Conservation (phyloP, 805 yeast species). For the Candida sphagnicola region DNA sequence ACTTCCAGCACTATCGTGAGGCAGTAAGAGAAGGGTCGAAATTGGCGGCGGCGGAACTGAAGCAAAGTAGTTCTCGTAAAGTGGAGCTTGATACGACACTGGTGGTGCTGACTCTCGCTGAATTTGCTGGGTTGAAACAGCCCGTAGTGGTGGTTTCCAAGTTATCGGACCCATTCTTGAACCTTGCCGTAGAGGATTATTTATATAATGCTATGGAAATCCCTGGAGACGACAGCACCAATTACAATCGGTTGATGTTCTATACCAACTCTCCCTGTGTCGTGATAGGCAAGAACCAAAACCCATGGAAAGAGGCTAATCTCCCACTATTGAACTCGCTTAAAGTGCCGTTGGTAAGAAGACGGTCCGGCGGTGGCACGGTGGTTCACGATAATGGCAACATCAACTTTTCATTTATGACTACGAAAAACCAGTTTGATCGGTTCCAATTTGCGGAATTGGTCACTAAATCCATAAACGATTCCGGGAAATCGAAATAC, state of each 20-base stretch:
- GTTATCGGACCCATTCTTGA: slow-evolving; percentile 63
- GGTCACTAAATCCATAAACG: slow-evolving; percentile 33
- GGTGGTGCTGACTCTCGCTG: background rate
- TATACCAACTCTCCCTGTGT: slow-evolving; percentile 81
- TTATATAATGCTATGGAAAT: slow-evolving; percentile 64
- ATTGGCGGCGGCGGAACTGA: background rate
- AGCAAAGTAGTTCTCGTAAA: background rate
- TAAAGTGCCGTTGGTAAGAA: slow-evolving; percentile 64
- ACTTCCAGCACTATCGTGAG: slow-evolving; percentile 36
- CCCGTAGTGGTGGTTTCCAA: slow-evolving; percentile 59
- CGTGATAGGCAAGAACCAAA: slow-evolving; percentile 95
- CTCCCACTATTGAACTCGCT: slow-evolving; percentile 47
- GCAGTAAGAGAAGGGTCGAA: too few relatives aligned
- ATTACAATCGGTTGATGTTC: slow-evolving; percentile 56
- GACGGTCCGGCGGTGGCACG: slow-evolving; percentile 93
- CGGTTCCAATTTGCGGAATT: slow-evolving; percentile 50
- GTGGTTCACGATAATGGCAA: slow-evolving; percentile 94
- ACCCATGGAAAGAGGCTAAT: slow-evolving; percentile 86
- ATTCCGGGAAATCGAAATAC: slow-evolving; percentile 7
- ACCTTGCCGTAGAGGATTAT: slow-evolving; percentile 79
- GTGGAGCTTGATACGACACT: too few relatives aligned
- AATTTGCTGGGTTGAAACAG: slow-evolving; percentile 8
- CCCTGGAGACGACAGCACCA: slow-evolving; percentile 11
- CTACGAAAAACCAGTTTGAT: slow-evolving; percentile 61
- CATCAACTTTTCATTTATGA: slow-evolving; percentile 78